Evolutionary conservation across 2,329 filamentous ascomycete species (phyloP), one percentile per base, ranked within the genome.

Genomic region (Biscogniauxia mediterranea): DNA sequence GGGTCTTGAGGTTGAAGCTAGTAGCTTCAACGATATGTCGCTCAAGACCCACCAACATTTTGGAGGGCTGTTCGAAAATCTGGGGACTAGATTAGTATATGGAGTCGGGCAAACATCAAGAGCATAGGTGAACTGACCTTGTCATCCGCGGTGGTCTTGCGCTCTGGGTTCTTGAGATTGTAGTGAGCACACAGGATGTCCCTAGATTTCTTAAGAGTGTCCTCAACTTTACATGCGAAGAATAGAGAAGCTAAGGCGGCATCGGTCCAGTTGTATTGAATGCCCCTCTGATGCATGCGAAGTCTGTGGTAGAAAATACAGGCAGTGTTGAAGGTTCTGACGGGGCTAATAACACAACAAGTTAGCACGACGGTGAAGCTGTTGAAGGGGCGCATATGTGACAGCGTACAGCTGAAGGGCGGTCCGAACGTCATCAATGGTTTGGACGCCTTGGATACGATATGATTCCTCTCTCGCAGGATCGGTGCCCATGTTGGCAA

Each of bases 181-280:
- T 94, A 92, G 23, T 92, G 89, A 0, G 93, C 93, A 61, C 92
- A 96, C 17, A 98, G 81, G 63, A 99, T 96, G 65, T 99, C 95
- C 61, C 86, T 88, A 3, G 92, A 96, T 80, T 98, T 98, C 79
- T 99, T 99, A 67, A 97, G 85, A 0, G 95, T 99, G 75, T 99
- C 95, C 76, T 99, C 95, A 53, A 96, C 93, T 79, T 99, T 99
- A 81, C 94, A 98, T 2, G 93, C 93, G 2, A 93, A 91, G 71
- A 98, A 94, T 8, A 99, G 80, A 23, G 92, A 90, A 0, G 95
- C 92, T 6, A 95, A 86, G 0, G 94, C 92, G 1, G 92, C 93
- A 73, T 98, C 94, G 75, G 92, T 77, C 66, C 88, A 93, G 74
- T 90, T 91, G 76, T 96, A 97, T 71, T 96, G 93, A 66, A 82